Conservation (phyloP, 2,329 filamentous ascomycete species). For the Ploettnerulaceae sp. region DNA sequence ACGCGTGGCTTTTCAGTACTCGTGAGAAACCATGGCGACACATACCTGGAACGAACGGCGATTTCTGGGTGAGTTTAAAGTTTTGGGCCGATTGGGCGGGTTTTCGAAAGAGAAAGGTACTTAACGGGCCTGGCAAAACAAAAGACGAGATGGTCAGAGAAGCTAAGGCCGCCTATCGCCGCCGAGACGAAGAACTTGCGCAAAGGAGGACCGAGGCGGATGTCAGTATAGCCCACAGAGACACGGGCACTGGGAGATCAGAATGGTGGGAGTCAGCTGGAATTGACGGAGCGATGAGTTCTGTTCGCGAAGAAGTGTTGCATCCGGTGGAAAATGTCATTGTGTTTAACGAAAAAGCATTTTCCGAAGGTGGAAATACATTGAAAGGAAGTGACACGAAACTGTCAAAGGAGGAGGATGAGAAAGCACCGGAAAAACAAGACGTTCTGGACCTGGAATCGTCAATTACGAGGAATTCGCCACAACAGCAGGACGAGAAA, state of each 20-base stretch:
- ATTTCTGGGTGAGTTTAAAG: conserved; percentile 33
- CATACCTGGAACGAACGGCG: conserved; percentile 41
- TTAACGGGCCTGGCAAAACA: conserved; percentile 40
- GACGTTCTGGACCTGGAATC: too few species aligned
- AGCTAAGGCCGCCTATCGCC: conserved; percentile 42
- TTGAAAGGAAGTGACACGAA: conserved; percentile 5
- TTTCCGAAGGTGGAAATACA: background rate
- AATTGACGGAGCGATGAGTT: conserved; percentile 24
- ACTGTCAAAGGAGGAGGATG: conserved; percentile 3
- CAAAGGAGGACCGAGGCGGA: conserved; percentile 30
- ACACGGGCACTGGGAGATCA: background rate
- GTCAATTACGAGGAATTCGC: background rate
- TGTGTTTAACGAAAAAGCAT: background rate
- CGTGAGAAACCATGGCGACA: conserved; percentile 69
- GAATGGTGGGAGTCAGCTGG: conserved; percentile 35
- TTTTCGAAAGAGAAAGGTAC: conserved; percentile 30
- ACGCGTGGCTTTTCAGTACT: conserved; percentile 62
- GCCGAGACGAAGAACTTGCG: conserved; percentile 45
- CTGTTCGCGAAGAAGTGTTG: conserved; percentile 24
- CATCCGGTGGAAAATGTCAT: conserved; percentile 20
- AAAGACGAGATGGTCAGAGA: conserved; percentile 50
- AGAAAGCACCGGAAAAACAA: background rate
- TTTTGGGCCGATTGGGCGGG: conserved; percentile 31
- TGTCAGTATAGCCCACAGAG: conserved; percentile 23
- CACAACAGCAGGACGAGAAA: background rate